Percentiles rank a stretch among this genome's conserved stretches.
Evolutionary conservation across 1,284 basidiomycete genomes (phyloP).

Genomic region (Sphagnurus paluster): DNA sequence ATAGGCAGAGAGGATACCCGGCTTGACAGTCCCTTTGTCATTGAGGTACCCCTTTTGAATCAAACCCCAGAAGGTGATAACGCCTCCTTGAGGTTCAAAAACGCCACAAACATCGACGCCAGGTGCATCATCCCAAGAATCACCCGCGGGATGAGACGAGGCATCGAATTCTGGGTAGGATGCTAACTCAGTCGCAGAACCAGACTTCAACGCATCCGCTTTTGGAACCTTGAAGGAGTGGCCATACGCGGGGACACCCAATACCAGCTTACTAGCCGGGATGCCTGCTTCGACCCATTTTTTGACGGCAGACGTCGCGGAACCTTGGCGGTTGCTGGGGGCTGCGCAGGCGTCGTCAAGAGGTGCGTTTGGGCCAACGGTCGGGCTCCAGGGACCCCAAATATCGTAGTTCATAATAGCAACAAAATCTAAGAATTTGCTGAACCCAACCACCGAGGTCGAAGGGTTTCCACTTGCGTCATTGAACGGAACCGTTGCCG

Average conservation of each 20-base stretch:
- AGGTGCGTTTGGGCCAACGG: slow-evolving; percentile 83
- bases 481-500: slow-evolving; percentile 66
- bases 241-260: slow-evolving; percentile 81
- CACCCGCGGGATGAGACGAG: slow-evolving; percentile 49
- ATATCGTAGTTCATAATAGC: slow-evolving; percentile 91
- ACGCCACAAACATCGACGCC: slow-evolving; percentile 58
- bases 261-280: slow-evolving; percentile 61
- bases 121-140: slow-evolving; percentile 50
- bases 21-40: slow-evolving; percentile 48
- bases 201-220: slow-evolving; percentile 40
- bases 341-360: slow-evolving; percentile 76
- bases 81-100: slow-evolving; percentile 40
- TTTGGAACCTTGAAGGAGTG: slow-evolving; percentile 57
- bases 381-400: slow-evolving; percentile 53
- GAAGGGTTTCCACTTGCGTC: slow-evolving; percentile 59
- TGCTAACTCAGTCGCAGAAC: slow-evolving; percentile 35
- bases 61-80: slow-evolving; percentile 64
- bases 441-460: slow-evolving; percentile 69
- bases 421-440: slow-evolving; percentile 77
- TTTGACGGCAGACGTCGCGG: slow-evolving; percentile 72
- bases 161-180: slow-evolving; percentile 56
- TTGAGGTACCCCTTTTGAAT: slow-evolving; percentile 55
- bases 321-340: slow-evolving; percentile 65
- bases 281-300: slow-evolving; percentile 81
- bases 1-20: slow-evolving; percentile 50